Base-by-base conservation (phyloP, 768 basidiomycete genomes). In the Paxillus ammoniavirescens region DNA sequence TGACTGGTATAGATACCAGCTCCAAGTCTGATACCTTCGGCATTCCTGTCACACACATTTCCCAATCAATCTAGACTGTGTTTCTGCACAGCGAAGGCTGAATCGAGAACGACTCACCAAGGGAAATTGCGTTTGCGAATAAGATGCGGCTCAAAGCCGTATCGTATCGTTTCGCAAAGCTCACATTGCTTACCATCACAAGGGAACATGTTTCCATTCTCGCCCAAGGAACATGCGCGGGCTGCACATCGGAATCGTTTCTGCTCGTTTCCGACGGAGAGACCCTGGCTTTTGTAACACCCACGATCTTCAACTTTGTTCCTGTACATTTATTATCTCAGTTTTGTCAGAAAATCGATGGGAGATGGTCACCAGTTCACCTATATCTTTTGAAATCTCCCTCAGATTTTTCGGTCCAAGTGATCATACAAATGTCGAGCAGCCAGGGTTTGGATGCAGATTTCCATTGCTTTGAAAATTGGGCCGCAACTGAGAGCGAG, bases 1-100 rank as follows among this genome's bases (percentile, higher is more conserved):
- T 38, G 40, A 10, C 51, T 65, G 3, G 65, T 61, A 28, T 66
- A 68, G 18, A 66, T 56, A 26, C 65, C 65, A 13, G 63, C 63
- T 1, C 66, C 66, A 3, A 66, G 60, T 42, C 65, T 56, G 8
- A 65, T 57, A 2, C 65, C 65, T 8, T 6, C 1, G 2, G 42
- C 55, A n/a, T 53, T n/a, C 36, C 63, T 65, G 21, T 33, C 28
- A 3, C 30, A 36, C n/a, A 40, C 8, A 40, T 8, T 17, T 18
- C 18, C 18, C 6, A 3, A n/a, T 13, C 13, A 35, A 13, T 35
- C 13, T 14, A 51, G 33, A 53, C 28, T 52, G 14, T 12, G 8
- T 31, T 14, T 35, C 9, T 17, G n/a, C 33, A 21, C n/a, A 8
- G 33, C 33, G 5, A 8, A 21, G 7, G 30, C 0, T 9, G 15